These are phyloP conservation scores for Aspergillus cejpii DNA, from an alignment of 2,329 filamentous ascomycete genomes.

Conservation along the genomic window DNA sequence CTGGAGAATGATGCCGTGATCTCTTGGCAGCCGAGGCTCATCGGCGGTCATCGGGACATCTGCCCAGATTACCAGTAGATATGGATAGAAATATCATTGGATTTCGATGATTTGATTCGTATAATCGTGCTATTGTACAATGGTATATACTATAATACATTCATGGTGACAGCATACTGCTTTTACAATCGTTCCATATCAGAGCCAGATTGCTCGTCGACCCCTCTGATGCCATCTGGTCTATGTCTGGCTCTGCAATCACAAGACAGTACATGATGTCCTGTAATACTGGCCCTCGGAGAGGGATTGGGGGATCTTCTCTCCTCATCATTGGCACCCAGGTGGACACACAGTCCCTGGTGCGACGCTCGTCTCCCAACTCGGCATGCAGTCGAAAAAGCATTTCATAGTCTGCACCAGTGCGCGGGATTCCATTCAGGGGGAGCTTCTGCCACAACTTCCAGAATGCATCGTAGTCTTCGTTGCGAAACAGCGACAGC, in stretches of 20 bases:
- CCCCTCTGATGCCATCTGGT: constrained; percentile 22
- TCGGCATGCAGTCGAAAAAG: constrained; percentile 48
- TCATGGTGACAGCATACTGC: constrained; percentile 1
- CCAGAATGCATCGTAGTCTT: constrained; percentile 55
- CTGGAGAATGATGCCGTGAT: background rate
- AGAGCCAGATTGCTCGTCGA: constrained; percentile 14
- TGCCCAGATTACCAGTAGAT: no score
- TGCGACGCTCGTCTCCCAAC: constrained; percentile 37
- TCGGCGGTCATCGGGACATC: constrained; percentile 4
- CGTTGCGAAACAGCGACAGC: constrained; percentile 33
- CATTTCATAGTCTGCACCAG: constrained; percentile 49
- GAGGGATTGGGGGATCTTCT: constrained; percentile 48
- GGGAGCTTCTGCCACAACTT: constrained; percentile 53
- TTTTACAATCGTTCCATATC: constrained; percentile 23
- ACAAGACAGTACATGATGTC: constrained; percentile 51
- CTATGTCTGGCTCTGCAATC: constrained; percentile 50
- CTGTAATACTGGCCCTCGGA: constrained; percentile 41
- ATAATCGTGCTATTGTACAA: background rate
- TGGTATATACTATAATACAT: constrained; percentile 4
- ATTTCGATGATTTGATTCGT: no score
- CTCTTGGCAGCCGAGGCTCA: constrained; percentile 27
- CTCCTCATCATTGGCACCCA: constrained; percentile 55
- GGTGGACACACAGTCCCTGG: constrained; percentile 47
- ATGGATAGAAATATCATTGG: no score
- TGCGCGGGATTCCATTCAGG: constrained; percentile 45